Evolutionary conservation across 2,329 filamentous ascomycete species (phyloP).

Genomic region (Macroventuria anomochaeta): DNA sequence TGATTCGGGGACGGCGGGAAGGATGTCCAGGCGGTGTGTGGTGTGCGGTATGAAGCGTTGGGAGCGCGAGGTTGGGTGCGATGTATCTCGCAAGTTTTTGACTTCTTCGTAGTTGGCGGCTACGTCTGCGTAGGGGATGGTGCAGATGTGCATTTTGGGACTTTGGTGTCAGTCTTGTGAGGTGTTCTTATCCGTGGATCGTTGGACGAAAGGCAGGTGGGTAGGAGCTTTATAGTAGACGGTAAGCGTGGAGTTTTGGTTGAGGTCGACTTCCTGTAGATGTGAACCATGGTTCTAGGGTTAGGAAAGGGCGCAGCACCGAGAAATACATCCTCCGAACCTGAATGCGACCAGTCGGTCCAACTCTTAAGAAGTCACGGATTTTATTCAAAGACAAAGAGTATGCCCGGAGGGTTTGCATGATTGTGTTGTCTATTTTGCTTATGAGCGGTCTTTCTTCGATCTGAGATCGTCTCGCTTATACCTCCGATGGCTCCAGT

Average conservation of each 20-base stretch:
- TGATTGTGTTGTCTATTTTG: too few species aligned
- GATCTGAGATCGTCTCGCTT: too few species aligned
- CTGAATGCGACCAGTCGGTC: too few species aligned
- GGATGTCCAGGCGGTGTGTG: conserved; percentile 17
- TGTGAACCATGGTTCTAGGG: not conserved
- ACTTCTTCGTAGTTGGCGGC: conserved; percentile 1
- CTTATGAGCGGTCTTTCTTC: too few species aligned
- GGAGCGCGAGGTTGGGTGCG: conserved; percentile 2
- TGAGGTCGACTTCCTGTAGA: too few species aligned
- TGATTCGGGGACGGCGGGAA: conserved; percentile 7
- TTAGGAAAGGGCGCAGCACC: not conserved
- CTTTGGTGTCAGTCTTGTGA: not conserved
- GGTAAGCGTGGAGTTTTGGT: not conserved
- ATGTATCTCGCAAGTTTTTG: conserved; percentile 11
- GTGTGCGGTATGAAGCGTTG: conserved; percentile 23
- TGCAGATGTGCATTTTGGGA: conserved; percentile 16
- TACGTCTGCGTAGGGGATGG: conserved; percentile 17
- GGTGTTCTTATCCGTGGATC: not conserved
- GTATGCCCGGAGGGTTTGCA: too few species aligned
- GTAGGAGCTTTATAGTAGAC: not conserved
- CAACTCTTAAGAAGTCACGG: too few species aligned
- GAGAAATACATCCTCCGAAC: too few species aligned
- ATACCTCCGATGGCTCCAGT: too few species aligned
- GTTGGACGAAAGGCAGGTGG: not conserved
- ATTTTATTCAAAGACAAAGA: too few species aligned